phyloP scores from a whole-genome alignment of 1,139 yeast species.

The Nematodospora anomalae region DNA sequence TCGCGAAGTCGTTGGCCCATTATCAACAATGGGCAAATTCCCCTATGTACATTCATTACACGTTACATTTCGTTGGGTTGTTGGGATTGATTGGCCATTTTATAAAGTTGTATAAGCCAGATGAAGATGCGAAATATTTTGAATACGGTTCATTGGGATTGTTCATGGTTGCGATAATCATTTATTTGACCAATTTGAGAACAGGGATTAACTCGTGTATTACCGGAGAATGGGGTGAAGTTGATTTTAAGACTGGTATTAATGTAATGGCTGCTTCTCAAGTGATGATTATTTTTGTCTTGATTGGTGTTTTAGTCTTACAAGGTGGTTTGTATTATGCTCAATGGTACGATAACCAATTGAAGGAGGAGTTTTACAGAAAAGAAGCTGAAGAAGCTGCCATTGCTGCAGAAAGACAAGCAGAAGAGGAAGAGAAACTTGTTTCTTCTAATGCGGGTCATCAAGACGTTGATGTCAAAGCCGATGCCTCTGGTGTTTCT shows the following conservation, averaged over 20 bases:
- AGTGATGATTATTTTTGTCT: slow-evolving; percentile 68
- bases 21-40: slow-evolving; percentile 70
- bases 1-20: slow-evolving; percentile 65
- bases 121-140: slow-evolving; percentile 78
- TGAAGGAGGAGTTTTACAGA: slow-evolving; percentile 51
- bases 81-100: slow-evolving; percentile 73
- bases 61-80: slow-evolving; percentile 56
- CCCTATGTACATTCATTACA: slow-evolving; percentile 59
- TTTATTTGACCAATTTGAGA: slow-evolving; percentile 83
- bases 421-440: slow-evolving; percentile 20
- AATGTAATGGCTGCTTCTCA: slow-evolving; percentile 91
- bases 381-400: slow-evolving; percentile 39
- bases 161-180: slow-evolving; percentile 67
- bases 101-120: slow-evolving; percentile 81
- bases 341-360: slow-evolving; percentile 64
- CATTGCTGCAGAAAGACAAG: slow-evolving; percentile 20
- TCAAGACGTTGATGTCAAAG: slow-evolving; percentile 14
- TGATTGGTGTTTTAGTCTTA: slow-evolving; percentile 75
- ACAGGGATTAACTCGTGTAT: slow-evolving; percentile 74
- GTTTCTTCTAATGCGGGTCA: slow-evolving; percentile 11
- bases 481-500: slow-evolving; percentile 16
- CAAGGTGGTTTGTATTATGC: slow-evolving; percentile 93
- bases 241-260: slow-evolving; percentile 79
- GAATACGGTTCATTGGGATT: slow-evolving; percentile 84
- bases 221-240: slow-evolving; percentile 89